Base-by-base conservation (phyloP, 176 grass and related monocot species). In the Aegilops tauschii region DNA sequence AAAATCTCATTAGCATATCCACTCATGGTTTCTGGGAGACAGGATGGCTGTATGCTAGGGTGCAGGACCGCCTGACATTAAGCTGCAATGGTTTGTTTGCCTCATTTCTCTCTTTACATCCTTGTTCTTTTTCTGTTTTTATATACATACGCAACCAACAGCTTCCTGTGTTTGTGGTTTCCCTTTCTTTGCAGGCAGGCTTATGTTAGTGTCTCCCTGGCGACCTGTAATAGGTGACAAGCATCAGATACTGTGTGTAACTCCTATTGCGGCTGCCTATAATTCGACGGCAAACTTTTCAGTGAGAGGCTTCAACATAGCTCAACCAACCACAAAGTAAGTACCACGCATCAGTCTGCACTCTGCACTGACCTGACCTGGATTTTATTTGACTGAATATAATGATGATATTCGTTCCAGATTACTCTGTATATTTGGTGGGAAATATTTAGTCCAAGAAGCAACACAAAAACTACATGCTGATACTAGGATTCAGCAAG, bases 341-440 rank as follows among this genome's bases (percentile, higher is more conserved):
- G 75, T 62, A 73, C 50, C 44, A 59, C 56, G 16, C 31, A 61
- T 27, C 11, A 31, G 12, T 72, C 35, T 65, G 1, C 13, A 73
- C 34, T 72, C 29, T 64, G 1, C 13, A 73, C 34, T 72, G n/a
- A 37, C 28, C 36, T 4, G 47, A 59, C 42, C 36, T 6, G 37
- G 40, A 4, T 80, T 54, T 44, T 79, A 8, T 76, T 77, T 71
- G 27, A 62, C 20, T 77, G 71, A 77, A 31, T 45, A 71, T 68
- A 21, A 50, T 45, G 31, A 14, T 89, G 12, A 73, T 80, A 42
- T 79, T 52, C 3, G 18, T 88, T 85, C 39, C 28, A 95, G 93
- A 88, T 77, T 95, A 88, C 54, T 93, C 68, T 95, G 93, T 91
- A 88, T 88, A 71, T 98, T 91, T 94, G 93, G 90, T 42, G 93